Conservation (phyloP, 2,329 filamentous ascomycete species). For the Neofusicoccum kwambonambiense region DNA sequence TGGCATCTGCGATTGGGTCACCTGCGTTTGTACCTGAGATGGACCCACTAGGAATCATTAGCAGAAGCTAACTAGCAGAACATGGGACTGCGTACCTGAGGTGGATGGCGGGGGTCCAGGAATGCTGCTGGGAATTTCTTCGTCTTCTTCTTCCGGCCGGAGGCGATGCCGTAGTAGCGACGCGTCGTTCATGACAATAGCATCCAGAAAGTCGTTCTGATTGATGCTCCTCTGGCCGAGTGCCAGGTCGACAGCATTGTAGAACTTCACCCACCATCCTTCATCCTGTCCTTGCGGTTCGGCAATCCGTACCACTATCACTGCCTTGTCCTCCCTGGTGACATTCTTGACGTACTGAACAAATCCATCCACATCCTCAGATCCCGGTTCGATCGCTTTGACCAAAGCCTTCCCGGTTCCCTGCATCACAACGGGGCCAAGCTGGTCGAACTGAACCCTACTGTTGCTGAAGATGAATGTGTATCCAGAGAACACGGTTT, state of each 20-base stretch:
- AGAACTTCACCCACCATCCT: conserved; percentile 69
- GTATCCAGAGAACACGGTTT: conserved; percentile 77
- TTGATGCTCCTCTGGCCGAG: conserved; percentile 81
- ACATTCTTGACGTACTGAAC: conserved; percentile 72
- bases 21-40: not conserved
- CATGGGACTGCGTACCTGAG: conserved; percentile 19
- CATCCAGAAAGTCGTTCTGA: conserved; percentile 88
- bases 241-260: conserved; percentile 65
- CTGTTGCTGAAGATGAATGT: conserved; percentile 82
- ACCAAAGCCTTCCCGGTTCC: conserved; percentile 81
- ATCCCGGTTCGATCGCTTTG: conserved; percentile 58
- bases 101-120: conserved; percentile 18
- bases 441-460: conserved; percentile 68
- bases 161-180: conserved; percentile 68
- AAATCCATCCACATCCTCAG: conserved; percentile 72
- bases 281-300: conserved; percentile 49
- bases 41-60: not conserved
- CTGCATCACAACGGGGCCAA: conserved; percentile 71
- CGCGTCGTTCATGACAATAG: conserved; percentile 79
- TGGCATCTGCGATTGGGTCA: not conserved
- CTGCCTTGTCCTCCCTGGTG: conserved; percentile 64
- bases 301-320: conserved; percentile 74
- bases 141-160: conserved; percentile 33
- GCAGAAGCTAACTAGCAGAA: not conserved
- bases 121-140: conserved; percentile 22